Base-by-base conservation (phyloP, 108 stramenopile genomes). In the Conticribra weissflogii region DNA sequence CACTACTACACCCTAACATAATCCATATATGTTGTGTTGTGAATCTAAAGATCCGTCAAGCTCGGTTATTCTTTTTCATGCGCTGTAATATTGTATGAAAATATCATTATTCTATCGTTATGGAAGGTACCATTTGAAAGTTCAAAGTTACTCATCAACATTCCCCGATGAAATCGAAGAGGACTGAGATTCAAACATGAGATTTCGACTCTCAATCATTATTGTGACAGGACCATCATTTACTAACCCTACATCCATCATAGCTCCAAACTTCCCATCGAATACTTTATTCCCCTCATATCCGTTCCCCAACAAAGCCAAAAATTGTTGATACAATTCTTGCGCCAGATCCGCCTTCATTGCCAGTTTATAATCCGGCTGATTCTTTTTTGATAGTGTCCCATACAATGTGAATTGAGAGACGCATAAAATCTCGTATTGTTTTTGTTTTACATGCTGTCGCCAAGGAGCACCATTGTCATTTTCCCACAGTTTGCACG, bases 201-300 rank as follows among this genome's bases (percentile, higher is more conserved):
- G 69, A 15, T 79, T 71, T 36, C 78, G 45, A 63, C 87, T 90
- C 57, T 93, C 95, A 78, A 96, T 88, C 17, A 96, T 82, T 31
- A 96, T 76, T 0, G 95, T 96, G 8, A 96, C 95, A 18, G 95
- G 95, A 9, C 95, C 95, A 84, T 96, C 92, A 73, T 96, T 96
- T 36, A 93, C 86, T 28, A 92, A 78, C 28, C 44, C 82, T 45
- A 88, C 87, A 68, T 89, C 93, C 95, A 96, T 96, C 95, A 92
- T 96, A 17, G 83, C 88, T 16, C 92, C 95, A 81, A 96, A 96
- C 24, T 66, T 78, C 0, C 91, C 94, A 69, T 92, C 89, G 29
- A 77, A 55, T 24, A 95, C 83, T 63, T 86, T 92, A 21, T 83
- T 78, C 14, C 41, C 54, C 45, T 89, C 74, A 73, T 92, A 92